Conservation (phyloP, 1,139 yeast species). For the Pichia sp. region DNA sequence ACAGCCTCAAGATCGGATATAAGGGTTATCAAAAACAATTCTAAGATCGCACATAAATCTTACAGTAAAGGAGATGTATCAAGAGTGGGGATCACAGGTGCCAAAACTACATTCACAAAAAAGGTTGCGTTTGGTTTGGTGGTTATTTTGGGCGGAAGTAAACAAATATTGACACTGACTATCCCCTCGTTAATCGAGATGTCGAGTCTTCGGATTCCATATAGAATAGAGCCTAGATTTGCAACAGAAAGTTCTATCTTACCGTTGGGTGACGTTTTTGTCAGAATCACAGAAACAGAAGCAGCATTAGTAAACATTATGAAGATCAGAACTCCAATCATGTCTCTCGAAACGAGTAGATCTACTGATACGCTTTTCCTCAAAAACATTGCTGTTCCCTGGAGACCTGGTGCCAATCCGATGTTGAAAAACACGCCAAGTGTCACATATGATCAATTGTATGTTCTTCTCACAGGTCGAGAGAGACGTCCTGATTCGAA, state of each 20-base stretch:
- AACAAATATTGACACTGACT: constrained; percentile 42
- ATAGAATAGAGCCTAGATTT: constrained; percentile 38
- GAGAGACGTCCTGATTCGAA: constrained; percentile 43
- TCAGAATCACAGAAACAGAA: constrained; percentile 56
- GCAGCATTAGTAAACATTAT: constrained; percentile 49
- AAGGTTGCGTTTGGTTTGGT: constrained; percentile 28
- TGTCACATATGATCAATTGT: constrained; percentile 56
- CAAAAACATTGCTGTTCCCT: constrained; percentile 60
- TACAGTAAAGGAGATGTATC: constrained; percentile 46
- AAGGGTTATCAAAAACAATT: constrained; percentile 58
- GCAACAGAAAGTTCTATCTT: constrained; percentile 48
- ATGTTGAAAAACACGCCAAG: constrained; percentile 70
- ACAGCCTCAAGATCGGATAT: constrained; percentile 60
- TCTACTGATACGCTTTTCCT: constrained; percentile 53
- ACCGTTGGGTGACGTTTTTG: constrained; percentile 68
- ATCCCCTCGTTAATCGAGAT: constrained; percentile 55
- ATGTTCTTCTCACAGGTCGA: constrained; percentile 57
- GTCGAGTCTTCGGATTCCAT: constrained; percentile 38
- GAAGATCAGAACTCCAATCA: constrained; percentile 34
- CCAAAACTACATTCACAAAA: constrained; percentile 27
- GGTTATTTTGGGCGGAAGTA: constrained; percentile 31
- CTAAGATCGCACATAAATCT: constrained; percentile 56
- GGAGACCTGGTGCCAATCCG: constrained; percentile 75
- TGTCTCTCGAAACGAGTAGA: constrained; percentile 27
- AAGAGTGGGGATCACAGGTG: constrained; percentile 56